phyloP scores from a whole-genome alignment of 2,329 filamentous ascomycete genomes.

The Trichoderma sp. region DNA sequence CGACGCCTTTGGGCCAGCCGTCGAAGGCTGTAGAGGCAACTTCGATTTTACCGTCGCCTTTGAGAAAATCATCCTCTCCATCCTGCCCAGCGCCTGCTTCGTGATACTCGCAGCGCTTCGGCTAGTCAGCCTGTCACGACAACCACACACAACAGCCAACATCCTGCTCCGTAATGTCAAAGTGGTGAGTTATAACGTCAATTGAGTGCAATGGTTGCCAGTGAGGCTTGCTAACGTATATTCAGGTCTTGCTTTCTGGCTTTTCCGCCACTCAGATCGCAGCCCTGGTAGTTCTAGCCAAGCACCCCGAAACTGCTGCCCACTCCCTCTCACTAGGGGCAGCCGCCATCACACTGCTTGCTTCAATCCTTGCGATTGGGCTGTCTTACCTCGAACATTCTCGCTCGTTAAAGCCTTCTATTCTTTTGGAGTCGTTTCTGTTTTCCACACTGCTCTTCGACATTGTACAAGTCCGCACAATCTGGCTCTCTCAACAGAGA shows the following conservation, averaged over 20 bases:
- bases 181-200: background rate
- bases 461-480: no score
- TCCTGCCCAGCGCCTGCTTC: constrained; percentile 17
- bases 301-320: background rate
- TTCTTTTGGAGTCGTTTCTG: background rate
- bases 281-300: background rate
- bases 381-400: constrained; percentile 3
- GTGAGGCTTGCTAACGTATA: no score
- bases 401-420: background rate
- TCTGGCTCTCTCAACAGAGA: no score
- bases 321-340: background rate
- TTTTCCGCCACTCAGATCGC: background rate
- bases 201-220: no score
- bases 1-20: constrained; percentile 17
- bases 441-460: no score
- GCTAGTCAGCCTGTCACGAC: background rate
- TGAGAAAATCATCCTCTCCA: constrained; percentile 21
- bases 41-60: constrained; percentile 23
- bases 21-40: background rate
- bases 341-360: background rate
- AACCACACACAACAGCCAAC: background rate
- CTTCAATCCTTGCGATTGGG: background rate
- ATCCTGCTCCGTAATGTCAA: background rate
- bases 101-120: constrained; percentile 16
- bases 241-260: no score